Evolutionary conservation across 1,284 basidiomycete species (phyloP).

Genomic region (Moniliella sp.): DNA sequence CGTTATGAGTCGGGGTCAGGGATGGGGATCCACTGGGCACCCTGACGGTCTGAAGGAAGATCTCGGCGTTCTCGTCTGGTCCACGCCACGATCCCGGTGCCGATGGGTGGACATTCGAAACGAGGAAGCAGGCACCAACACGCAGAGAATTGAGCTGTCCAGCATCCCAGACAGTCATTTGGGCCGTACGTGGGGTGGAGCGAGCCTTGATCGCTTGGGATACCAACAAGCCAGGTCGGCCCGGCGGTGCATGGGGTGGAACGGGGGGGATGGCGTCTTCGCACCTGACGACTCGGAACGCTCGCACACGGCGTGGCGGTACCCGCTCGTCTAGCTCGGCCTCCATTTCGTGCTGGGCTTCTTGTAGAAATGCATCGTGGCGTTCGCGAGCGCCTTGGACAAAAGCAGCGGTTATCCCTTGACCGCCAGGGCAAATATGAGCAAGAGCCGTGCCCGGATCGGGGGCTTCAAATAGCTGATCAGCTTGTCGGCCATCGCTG

Average conservation of each 20-base stretch:
- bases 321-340: not conserved
- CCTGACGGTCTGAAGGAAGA: constrained; percentile 46
- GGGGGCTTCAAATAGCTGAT: too few relatives aligned
- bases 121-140: constrained; percentile 32
- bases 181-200: constrained; percentile 1
- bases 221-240: too few relatives aligned
- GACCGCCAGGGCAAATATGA: too few relatives aligned
- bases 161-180: constrained; percentile 15
- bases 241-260: too few relatives aligned
- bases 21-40: constrained; percentile 45
- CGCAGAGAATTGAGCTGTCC: constrained; percentile 3
- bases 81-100: constrained; percentile 47
- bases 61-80: constrained; percentile 40
- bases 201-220: constrained; percentile 1
- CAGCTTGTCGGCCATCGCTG: too few relatives aligned
- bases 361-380: too few relatives aligned
- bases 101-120: constrained; percentile 47
- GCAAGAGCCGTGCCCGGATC: too few relatives aligned
- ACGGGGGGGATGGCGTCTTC: too few relatives aligned
- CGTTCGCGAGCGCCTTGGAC: too few relatives aligned
- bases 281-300: not conserved
- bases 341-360: not conserved
- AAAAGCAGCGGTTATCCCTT: too few relatives aligned
- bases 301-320: not conserved
- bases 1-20: too few relatives aligned